phyloP scores from a whole-genome alignment of 1,284 basidiomycete species.

The Ceraceosorus guamensis region DNA sequence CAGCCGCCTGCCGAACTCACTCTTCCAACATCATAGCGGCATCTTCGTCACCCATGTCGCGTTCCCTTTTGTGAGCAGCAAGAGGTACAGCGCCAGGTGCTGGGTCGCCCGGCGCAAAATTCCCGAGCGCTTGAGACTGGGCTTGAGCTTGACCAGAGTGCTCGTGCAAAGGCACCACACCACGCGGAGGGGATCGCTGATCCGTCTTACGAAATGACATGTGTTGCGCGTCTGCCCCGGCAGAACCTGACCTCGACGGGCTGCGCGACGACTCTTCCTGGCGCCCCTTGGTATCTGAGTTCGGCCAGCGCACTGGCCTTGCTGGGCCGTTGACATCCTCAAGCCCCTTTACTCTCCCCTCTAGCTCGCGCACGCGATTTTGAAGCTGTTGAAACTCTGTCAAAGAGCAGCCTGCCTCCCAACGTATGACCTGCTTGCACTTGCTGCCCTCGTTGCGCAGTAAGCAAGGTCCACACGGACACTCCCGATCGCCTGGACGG shows the following conservation, averaged over 20 bases:
- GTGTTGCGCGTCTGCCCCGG: neutral
- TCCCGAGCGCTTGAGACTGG: no score
- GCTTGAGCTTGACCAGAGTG: no score
- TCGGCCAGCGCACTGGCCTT: no score
- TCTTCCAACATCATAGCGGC: constrained; percentile 11
- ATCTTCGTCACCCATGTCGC: constrained; percentile 6
- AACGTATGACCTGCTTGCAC: constrained; percentile 8
- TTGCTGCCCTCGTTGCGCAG: constrained; percentile 6
- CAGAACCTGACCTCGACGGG: neutral
- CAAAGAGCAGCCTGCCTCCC: constrained; percentile 8
- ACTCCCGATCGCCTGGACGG: constrained; percentile 1
- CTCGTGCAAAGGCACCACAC: neutral
- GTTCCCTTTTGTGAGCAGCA: neutral
- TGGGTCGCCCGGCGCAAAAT: neutral
- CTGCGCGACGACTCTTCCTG: neutral
- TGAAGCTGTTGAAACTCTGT: constrained; percentile 6
- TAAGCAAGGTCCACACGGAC: constrained; percentile 9
- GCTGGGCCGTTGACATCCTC: neutral
- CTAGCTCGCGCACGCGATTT: constrained; percentile 6
- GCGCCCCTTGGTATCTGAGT: neutral
- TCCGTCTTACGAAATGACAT: neutral
- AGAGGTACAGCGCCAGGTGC: neutral
- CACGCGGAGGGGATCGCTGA: neutral
- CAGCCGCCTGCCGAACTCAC: neutral
- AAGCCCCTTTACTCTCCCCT: neutral